These are phyloP conservation scores for Flaveria robusta DNA, from an alignment of 129 eudicot genomes.

Conservation along the genomic window DNA sequence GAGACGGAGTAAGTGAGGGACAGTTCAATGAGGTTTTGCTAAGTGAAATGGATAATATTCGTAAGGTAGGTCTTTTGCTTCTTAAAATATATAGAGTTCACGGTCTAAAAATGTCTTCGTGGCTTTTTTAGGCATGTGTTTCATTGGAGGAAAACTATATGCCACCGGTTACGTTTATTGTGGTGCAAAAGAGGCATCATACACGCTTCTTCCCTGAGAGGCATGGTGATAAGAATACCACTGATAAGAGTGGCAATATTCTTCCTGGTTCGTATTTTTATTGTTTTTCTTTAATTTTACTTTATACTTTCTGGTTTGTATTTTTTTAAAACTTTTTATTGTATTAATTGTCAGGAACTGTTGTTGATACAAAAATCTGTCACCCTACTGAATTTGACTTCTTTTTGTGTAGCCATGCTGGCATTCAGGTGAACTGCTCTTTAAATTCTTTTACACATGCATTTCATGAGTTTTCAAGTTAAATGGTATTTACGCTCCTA, in stretches of 20 bases:
- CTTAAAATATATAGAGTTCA: background rate
- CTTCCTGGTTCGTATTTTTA: conserved; percentile 57
- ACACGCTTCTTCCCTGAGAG: conserved; percentile 69
- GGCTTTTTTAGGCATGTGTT: conserved; percentile 61
- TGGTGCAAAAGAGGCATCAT: conserved; percentile 91
- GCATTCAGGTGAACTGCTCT: conserved; percentile 63
- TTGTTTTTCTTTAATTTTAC: background rate
- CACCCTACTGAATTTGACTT: conserved; percentile 83
- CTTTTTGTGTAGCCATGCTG: conserved; percentile 84
- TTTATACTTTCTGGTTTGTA: background rate
- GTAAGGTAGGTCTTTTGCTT: conserved; percentile 45
- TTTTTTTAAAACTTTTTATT: background rate
- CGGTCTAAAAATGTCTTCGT: background rate
- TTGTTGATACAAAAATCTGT: conserved; percentile 68
- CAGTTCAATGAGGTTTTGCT: conserved; percentile 71
- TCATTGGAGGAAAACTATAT: conserved; percentile 60
- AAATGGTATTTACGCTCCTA: background rate
- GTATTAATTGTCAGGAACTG: conserved; percentile 52
- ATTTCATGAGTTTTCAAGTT: too few relatives aligned
- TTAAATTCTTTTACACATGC: background rate
- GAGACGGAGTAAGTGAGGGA: conserved; percentile 94
- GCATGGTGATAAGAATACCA: conserved; percentile 42
- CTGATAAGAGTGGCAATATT: conserved; percentile 83
- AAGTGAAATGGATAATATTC: conserved; percentile 65
- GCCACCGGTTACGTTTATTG: conserved; percentile 75